Conservation (phyloP, 352 stramenopile species). For the Pythium sukuiense region DNA sequence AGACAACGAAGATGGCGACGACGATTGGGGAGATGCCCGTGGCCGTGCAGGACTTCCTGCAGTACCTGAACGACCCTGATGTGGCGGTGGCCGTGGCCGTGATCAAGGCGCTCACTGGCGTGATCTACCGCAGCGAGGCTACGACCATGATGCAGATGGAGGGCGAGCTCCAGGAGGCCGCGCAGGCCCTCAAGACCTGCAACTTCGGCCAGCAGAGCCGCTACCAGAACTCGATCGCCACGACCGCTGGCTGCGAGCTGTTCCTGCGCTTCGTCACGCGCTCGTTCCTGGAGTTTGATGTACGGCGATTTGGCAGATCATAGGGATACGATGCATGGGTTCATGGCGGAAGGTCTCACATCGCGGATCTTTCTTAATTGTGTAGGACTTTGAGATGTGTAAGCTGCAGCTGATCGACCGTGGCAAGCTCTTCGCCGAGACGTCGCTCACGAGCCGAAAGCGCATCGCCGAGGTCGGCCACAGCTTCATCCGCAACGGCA, state of each 20-base stretch:
- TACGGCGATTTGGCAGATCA: slow-evolving; percentile 17
- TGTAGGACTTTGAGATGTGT: slow-evolving; percentile 90
- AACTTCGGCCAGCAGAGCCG: slow-evolving; percentile 40
- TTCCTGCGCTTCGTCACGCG: slow-evolving; percentile 94
- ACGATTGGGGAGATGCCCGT: slow-evolving; percentile 17
- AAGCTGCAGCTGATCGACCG: slow-evolving; percentile 90
- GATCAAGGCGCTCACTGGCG: slow-evolving; percentile 92
- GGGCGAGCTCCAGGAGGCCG: slow-evolving; percentile 88
- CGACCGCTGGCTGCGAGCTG: slow-evolving; percentile 90
- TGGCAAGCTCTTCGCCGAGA: slow-evolving; percentile 92
- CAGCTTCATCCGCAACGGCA: slow-evolving; percentile 94
- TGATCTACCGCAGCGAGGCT: slow-evolving; percentile 89
- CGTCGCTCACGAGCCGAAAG: slow-evolving; percentile 90
- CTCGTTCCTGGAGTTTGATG: slow-evolving; percentile 88
- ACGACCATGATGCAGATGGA: slow-evolving; percentile 97
- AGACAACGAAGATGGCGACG: slow-evolving; percentile 4
- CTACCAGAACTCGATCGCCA: slow-evolving; percentile 88
- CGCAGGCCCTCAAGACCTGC: slow-evolving; percentile 63
- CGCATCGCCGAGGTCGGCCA: slow-evolving; percentile 92
- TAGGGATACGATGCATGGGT: not conserved
- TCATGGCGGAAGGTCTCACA: not conserved
- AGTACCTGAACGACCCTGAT: slow-evolving; percentile 69
- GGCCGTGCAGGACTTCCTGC: slow-evolving; percentile 75
- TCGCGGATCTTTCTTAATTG: not conserved
- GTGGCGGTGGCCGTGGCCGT: slow-evolving; percentile 91